Conservation (phyloP, 2,329 filamentous ascomycete species). For the Magnaporthiopsis incrustans region DNA sequence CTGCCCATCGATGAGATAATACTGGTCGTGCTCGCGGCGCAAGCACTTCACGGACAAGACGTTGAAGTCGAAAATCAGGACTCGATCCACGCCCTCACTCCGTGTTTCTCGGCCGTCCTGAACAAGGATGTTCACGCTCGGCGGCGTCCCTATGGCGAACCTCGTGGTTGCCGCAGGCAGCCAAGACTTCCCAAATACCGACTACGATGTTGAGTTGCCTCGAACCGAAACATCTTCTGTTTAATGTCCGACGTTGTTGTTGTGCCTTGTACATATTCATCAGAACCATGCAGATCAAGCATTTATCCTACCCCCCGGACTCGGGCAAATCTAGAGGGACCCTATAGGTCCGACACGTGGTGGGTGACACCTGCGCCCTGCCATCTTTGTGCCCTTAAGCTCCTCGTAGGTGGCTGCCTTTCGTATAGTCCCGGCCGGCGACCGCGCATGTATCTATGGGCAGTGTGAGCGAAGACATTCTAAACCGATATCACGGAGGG, state of each 20-base stretch:
- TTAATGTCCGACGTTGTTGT: background rate
- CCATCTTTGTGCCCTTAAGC: too few relatives aligned
- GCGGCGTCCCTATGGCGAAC: conserved; percentile 7
- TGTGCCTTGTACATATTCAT: conserved; percentile 5
- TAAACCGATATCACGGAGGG: too few relatives aligned
- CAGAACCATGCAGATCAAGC: conserved; percentile 9
- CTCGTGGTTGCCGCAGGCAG: background rate
- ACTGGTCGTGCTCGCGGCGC: too few relatives aligned
- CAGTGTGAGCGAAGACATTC: too few relatives aligned
- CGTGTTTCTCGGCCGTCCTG: background rate
- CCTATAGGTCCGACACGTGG: background rate
- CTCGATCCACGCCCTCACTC: background rate
- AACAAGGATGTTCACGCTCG: conserved; percentile 7
- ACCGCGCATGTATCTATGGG: too few relatives aligned
- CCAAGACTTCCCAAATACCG: conserved; percentile 4
- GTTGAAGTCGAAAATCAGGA: background rate
- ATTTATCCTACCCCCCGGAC: background rate
- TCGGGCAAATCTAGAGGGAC: conserved; percentile 6
- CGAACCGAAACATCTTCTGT: background rate
- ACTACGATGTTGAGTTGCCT: conserved; percentile 6
- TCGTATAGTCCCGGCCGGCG: too few relatives aligned
- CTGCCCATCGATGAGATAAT: too few relatives aligned
- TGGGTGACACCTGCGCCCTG: too few relatives aligned
- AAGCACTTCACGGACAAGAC: background rate
- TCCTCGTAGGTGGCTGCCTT: too few relatives aligned